Percentiles rank a stretch among this genome's conserved stretches.
Conservation (phyloP, 2,329 filamentous ascomycete genomes). For the Sordariomycetes sp. region DNA sequence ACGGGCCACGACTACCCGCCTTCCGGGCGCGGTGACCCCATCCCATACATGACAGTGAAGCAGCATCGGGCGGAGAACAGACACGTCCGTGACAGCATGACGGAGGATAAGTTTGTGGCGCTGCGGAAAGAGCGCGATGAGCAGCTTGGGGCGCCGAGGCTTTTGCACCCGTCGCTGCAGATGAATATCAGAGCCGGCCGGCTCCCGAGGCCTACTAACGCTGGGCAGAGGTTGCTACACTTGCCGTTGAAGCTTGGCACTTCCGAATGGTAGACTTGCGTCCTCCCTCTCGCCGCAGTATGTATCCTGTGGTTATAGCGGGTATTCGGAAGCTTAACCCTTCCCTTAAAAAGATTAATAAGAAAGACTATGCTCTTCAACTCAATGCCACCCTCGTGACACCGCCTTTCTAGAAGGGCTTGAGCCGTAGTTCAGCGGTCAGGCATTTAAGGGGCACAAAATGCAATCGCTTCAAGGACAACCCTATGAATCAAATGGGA, state of each 20-base stretch:
- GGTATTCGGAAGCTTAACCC: no score
- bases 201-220: not conserved
- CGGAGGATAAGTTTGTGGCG: slow-evolving; percentile 31
- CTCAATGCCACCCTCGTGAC: no score
- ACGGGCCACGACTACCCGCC: slow-evolving; percentile 45
- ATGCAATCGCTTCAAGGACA: no score
- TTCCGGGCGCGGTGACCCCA: slow-evolving; percentile 15
- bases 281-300: no score
- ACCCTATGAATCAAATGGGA: no score
- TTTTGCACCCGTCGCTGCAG: slow-evolving; percentile 40
- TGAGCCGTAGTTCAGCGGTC: no score
- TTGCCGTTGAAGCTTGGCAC: not conserved
- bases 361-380: no score
- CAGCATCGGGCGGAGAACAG: slow-evolving; percentile 35
- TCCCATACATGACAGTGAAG: slow-evolving; percentile 30
- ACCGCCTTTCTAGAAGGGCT: no score
- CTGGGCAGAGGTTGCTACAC: not conserved
- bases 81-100: slow-evolving; percentile 31
- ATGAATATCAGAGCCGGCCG: slow-evolving; percentile 39
- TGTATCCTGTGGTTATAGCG: no score
- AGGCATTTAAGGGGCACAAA: no score
- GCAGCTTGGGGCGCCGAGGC: slow-evolving; percentile 27
- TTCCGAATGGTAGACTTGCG: no score
- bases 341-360: no score
- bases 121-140: slow-evolving; percentile 31